Evolutionary conservation across 495 filamentous ascomycete species (phyloP), one percentile per base, ranked within the genome.

Genomic region (Bathelium albidoporum): DNA sequence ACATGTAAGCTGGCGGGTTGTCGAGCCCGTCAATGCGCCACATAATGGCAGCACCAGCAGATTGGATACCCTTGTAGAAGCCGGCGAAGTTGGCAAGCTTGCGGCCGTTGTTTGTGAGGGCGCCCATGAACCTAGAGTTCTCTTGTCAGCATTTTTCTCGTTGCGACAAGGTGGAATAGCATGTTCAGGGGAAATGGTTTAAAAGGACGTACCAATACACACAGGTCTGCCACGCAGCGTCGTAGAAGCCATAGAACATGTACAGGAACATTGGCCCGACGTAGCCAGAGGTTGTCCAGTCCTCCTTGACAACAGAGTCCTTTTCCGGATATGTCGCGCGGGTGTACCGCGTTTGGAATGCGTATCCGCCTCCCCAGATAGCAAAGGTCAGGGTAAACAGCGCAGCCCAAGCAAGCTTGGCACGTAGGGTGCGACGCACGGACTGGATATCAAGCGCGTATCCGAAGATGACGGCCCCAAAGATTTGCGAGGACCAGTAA

Each of bases 61-160:
- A 94, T 75, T 97, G 93, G 68, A 97, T 89, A n/a, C 89, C 90
- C 72, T 96, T 96, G 82, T 96, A 96, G 80, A 93, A 96, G 61
- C 93, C 93, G 34, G 90, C 85, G 69, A 94, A 89, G 78, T 96
- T 95, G 76, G 93, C 93, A 24, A 93, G 81, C 71, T 91, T 95
- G 71, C 91, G 89, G 65, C 87, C 83, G 55, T 94, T 95, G 80
- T 97, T 96, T 69, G 86, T 89, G 32, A 96, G 80, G 20, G 91
- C 86, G 36, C 93, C 93, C 88, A 97, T 96, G 76, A 88, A 89
- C 88, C 87, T 91, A 65, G 2, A 28, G 32, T 28, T 29, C 7
- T 28, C 2, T 20, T 5, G 24, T 55, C 20, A 55, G 49, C 24
- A 29, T 55, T 16, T 59, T 24, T 34, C 34, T n/a, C 24, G 43